Conservation (phyloP, 164 flowering plant genomes). For the Vitis cinerea region DNA sequence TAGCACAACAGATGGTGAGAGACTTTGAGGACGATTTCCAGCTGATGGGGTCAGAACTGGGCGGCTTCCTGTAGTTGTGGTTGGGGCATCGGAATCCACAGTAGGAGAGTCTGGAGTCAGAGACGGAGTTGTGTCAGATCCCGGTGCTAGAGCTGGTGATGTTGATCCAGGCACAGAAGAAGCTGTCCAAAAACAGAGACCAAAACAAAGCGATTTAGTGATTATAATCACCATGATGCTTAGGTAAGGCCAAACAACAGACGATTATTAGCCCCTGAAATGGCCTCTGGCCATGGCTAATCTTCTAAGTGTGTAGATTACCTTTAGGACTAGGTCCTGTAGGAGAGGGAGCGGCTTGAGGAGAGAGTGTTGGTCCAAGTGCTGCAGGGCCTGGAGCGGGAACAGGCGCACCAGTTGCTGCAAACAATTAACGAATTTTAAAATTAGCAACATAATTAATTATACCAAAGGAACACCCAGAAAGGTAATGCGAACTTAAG, state of each 20-base stretch:
- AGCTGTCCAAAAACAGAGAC: constrained; percentile 19
- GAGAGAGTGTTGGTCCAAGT: constrained; percentile 44
- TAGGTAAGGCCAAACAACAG: no score
- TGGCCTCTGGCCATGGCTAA: no score
- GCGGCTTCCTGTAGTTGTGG: constrained; percentile 35
- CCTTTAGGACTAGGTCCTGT: constrained; percentile 35
- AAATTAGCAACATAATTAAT: constrained; percentile 4
- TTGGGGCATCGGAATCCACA: constrained; percentile 22
- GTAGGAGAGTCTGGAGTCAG: constrained; percentile 39
- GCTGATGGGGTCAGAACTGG: constrained; percentile 54
- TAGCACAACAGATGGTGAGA: constrained; percentile 34
- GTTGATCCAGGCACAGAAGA: constrained; percentile 31
- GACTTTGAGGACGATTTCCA: constrained; percentile 24
- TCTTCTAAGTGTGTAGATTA: constrained; percentile 10
- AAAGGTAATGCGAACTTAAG: not conserved
- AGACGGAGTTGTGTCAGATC: constrained; percentile 35
- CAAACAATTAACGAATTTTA: constrained; percentile 16
- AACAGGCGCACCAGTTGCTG: constrained; percentile 64
- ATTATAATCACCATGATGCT: not conserved
- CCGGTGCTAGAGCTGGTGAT: constrained; percentile 43
- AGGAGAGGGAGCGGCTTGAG: constrained; percentile 28
- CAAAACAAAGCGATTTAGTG: not conserved
- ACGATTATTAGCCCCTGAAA: no score
- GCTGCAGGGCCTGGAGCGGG: constrained; percentile 72
- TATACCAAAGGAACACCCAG: not conserved